phyloP scores from a whole-genome alignment of 495 filamentous ascomycete species.

The Acidomyces sp. region DNA sequence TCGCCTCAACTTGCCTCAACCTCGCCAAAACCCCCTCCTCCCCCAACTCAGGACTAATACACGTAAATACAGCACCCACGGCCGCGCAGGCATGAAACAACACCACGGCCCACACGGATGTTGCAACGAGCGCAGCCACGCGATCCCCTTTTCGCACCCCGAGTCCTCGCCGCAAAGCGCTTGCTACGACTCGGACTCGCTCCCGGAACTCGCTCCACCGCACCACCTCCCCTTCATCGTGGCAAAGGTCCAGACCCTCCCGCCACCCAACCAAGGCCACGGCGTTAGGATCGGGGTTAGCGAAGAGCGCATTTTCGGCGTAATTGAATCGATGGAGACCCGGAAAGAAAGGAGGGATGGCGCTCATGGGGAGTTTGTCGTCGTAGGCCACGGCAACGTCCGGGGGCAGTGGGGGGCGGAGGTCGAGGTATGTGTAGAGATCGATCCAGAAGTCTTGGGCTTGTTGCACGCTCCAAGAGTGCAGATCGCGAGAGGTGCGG shows the following conservation, averaged over 20 bases:
- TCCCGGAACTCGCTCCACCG: conserved; percentile 52
- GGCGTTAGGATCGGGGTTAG: conserved; percentile 34
- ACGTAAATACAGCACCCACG: conserved; percentile 60
- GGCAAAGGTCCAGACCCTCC: conserved; percentile 40
- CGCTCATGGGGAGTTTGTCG: conserved; percentile 51
- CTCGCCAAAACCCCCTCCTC: conserved; percentile 56
- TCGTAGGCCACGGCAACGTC: conserved; percentile 41
- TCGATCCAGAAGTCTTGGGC: conserved; percentile 57
- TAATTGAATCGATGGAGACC: conserved; percentile 52
- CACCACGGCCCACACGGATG: conserved; percentile 57
- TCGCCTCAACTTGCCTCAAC: conserved; percentile 55
- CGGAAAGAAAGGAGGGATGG: conserved; percentile 53
- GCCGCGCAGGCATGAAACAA: conserved; percentile 52
- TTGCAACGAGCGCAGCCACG: conserved; percentile 56
- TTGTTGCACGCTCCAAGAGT: conserved; percentile 45
- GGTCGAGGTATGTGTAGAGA: conserved; percentile 40
- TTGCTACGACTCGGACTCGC: conserved; percentile 42
- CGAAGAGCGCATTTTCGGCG: conserved; percentile 51
- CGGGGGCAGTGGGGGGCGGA: conserved; percentile 41
- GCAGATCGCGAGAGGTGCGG: conserved; percentile 50
- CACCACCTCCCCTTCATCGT: conserved; percentile 39
- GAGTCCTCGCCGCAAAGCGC: conserved; percentile 46
- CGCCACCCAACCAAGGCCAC: conserved; percentile 56
- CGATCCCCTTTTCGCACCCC: conserved; percentile 59
- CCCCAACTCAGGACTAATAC: conserved; percentile 51